Evolutionary conservation across 805 yeast genomes (phyloP), one percentile per base, ranked within the genome.

Genomic region (Ogataea nonfermentans): DNA sequence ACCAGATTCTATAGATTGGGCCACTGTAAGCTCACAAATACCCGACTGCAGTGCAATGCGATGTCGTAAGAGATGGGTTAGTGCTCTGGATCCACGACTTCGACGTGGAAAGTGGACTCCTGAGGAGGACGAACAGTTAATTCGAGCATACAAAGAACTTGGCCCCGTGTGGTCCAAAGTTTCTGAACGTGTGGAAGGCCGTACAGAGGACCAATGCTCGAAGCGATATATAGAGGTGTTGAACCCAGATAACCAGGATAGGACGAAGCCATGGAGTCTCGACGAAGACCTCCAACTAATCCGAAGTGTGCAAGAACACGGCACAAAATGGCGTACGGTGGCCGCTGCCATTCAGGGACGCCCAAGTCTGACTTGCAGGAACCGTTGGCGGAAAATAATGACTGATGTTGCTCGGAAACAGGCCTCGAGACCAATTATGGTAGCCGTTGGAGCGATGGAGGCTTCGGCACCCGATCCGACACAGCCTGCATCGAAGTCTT

Each of bases 121-220:
- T 10, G 83, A 74, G 28, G 97, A 90, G 59, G 97, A 90, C 63
- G 72, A 72, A 24, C 65, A 68, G 26, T 67, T 90, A 25, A 55
- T 82, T 15, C 68, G 71, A 36, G 88, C 93, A 2, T 84, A 75
- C 57, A 66, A 74, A 34, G 73, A 70, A 48, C 73, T 76, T 57
- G 97, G 97, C 0, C 73, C 95, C 0, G 74, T 80, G 22, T 90
- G 97, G 97, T 85, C 84, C 47, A 81, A 81, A 52, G 89, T 90
- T 9, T 79, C 95, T 0, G 63, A 71, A 35, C 81, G 76, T 37
- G 84, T 90, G 9, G 76, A 78, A 3, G 95, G 96, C 4, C 71
- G 97, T 56, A 90, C 95, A 0, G 96, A 89, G 55, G 96, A 89
- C 61, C 97, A 90, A 65, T 90, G 98, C 67, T 86, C 95, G 2